Evolutionary conservation across 2,329 filamentous ascomycete genomes (phyloP).

Genomic region (Fusarium camptoceras): DNA sequence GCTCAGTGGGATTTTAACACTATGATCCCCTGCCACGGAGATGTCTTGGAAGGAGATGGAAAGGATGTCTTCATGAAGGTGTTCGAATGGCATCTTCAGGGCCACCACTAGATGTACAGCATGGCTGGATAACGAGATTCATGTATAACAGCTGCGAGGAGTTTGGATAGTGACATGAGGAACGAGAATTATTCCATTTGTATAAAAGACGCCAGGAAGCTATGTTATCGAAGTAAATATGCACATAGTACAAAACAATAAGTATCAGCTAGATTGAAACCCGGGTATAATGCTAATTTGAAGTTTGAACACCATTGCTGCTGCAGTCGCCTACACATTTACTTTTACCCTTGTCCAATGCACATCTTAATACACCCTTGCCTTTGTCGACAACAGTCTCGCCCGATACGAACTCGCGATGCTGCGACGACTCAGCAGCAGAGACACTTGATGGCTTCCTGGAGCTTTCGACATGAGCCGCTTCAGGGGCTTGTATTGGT

Average conservation of each 20-base stretch:
- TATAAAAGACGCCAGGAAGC: not conserved
- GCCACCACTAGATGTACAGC: constrained; percentile 34
- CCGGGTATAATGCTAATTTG: constrained; percentile 23
- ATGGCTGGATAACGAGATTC: not conserved
- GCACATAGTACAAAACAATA: not conserved
- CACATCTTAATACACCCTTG: constrained; percentile 14
- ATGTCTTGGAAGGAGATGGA: constrained; percentile 79
- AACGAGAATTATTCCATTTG: not conserved
- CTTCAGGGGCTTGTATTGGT: not conserved
- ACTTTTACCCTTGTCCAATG: constrained; percentile 15
- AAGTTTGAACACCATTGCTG: not conserved
- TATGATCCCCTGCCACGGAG: constrained; percentile 92
- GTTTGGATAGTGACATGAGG: not conserved
- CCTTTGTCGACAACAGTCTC: not conserved
- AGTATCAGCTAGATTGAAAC: not conserved
- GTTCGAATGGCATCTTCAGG: constrained; percentile 83
- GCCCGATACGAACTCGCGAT: constrained; percentile 2
- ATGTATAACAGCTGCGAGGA: constrained; percentile 8
- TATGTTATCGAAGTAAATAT: not conserved
- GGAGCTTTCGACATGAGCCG: constrained; percentile 2
- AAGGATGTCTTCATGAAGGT: constrained; percentile 83
- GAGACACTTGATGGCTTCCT: constrained; percentile 21
- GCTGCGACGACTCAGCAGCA: constrained; percentile 8
- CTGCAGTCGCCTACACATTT: constrained; percentile 15
- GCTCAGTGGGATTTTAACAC: constrained; percentile 85